phyloP scores from a whole-genome alignment of 192 early-diverging fungal genomes.

The Rhizophagus sp. region DNA sequence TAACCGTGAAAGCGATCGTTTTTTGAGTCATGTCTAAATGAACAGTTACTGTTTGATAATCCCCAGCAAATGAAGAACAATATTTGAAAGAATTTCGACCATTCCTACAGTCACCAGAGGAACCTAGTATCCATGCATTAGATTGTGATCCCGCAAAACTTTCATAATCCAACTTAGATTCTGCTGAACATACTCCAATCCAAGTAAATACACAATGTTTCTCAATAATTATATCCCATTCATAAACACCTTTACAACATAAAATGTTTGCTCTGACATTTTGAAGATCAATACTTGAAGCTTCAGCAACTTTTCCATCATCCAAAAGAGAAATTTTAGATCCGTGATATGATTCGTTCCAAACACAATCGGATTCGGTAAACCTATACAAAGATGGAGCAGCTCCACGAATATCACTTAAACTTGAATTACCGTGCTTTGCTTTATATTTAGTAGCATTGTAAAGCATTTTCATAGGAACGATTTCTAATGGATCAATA shows the following conservation, averaged over 20 bases:
- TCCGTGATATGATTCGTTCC: not conserved
- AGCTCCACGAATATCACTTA: not conserved
- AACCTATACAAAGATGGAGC: too few species aligned
- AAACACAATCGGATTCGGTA: not conserved
- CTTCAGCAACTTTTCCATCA: not conserved
- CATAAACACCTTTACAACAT: not conserved
- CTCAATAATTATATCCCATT: constrained; percentile 24
- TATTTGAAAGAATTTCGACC: not conserved
- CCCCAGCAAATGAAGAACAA: not conserved
- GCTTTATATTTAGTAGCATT: not conserved
- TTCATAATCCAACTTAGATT: not conserved
- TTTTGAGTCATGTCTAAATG: constrained; percentile 22
- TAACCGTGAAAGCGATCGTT: constrained; percentile 14
- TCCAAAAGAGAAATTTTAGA: not conserved
- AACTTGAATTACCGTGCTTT: not conserved
- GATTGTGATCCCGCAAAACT: not conserved
- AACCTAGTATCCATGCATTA: constrained; percentile 1
- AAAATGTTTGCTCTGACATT: not conserved
- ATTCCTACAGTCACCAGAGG: not conserved
- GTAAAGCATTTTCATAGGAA: not conserved
- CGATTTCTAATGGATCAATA: not conserved
- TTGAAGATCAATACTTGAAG: not conserved
- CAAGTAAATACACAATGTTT: not conserved
- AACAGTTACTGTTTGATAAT: not conserved
- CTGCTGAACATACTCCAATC: not conserved